Conservation (phyloP, 2,329 filamentous ascomycete genomes). For the Fusarium sp. region DNA sequence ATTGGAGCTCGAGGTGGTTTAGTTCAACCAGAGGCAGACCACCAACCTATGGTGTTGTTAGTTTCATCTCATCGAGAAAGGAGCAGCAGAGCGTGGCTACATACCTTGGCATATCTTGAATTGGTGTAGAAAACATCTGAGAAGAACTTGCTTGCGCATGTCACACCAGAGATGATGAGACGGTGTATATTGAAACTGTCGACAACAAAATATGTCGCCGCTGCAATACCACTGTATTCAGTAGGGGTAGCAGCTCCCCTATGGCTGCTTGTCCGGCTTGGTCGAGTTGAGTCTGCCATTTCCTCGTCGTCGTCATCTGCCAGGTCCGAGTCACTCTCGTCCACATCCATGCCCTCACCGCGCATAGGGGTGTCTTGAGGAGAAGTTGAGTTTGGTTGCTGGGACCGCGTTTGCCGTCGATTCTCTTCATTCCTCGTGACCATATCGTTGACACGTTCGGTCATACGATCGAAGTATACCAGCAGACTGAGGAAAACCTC, state of each 20-base stretch:
- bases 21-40: constrained; percentile 90
- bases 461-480: constrained; percentile 99
- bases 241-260: constrained; percentile 32
- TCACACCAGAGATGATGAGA: constrained; percentile 95
- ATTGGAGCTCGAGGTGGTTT: constrained; percentile 96
- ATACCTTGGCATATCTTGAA: constrained; percentile 97
- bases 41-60: constrained; percentile 74
- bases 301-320: constrained; percentile 56
- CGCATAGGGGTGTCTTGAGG: constrained; percentile 47
- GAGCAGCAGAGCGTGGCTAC: constrained; percentile 39
- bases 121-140: constrained; percentile 99
- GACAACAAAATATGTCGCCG: constrained; percentile 82
- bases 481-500: constrained; percentile 95
- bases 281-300: constrained; percentile 45
- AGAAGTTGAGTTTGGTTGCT: constrained; percentile 11
- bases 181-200: constrained; percentile 99
- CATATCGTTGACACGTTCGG: constrained; percentile 88
- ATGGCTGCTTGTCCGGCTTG: constrained; percentile 36
- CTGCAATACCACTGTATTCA: constrained; percentile 37
- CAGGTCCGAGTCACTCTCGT: constrained; percentile 61
- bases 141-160: constrained; percentile 99
- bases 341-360: constrained; percentile 41
- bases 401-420: constrained; percentile 44
- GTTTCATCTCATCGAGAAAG: not conserved
- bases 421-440: constrained; percentile 73